phyloP scores from a whole-genome alignment of 306 rosid species.

The Cucumis hystrix region DNA sequence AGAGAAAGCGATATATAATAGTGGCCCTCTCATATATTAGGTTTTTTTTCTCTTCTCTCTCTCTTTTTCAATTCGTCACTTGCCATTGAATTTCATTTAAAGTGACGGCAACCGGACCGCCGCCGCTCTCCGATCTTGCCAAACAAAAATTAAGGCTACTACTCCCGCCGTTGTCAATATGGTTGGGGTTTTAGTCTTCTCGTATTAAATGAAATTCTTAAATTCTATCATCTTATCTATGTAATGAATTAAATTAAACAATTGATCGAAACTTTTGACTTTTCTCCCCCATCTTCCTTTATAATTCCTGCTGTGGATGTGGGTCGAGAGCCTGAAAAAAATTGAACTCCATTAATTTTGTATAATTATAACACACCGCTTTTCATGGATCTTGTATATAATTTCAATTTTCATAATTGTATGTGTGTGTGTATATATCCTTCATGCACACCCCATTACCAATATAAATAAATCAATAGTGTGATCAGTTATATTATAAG shows the following conservation, averaged over 20 bases:
- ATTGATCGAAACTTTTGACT: neutral
- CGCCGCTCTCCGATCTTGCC: neutral
- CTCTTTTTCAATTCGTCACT: no score
- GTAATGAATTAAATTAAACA: neutral
- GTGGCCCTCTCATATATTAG: slow-evolving; percentile 4
- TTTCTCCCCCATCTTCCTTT: neutral
- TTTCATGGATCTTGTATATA: neutral
- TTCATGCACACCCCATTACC: neutral
- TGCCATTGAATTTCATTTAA: neutral
- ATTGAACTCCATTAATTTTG: neutral
- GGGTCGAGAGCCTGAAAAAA: neutral
- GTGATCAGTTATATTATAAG: no score
- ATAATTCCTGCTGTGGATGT: neutral
- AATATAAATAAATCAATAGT: neutral
- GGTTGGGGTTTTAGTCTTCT: neutral
- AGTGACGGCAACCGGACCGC: neutral
- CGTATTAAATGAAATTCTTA: neutral
- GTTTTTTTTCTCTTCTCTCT: neutral
- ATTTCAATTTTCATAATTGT: neutral
- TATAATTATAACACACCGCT: neutral
- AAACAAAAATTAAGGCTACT: neutral
- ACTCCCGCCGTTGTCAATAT: neutral
- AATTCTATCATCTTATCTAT: neutral
- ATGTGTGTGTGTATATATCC: no score
- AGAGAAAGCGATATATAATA: neutral